Base-by-base conservation (phyloP, 768 basidiomycete genomes). In the Boletus sp. region DNA sequence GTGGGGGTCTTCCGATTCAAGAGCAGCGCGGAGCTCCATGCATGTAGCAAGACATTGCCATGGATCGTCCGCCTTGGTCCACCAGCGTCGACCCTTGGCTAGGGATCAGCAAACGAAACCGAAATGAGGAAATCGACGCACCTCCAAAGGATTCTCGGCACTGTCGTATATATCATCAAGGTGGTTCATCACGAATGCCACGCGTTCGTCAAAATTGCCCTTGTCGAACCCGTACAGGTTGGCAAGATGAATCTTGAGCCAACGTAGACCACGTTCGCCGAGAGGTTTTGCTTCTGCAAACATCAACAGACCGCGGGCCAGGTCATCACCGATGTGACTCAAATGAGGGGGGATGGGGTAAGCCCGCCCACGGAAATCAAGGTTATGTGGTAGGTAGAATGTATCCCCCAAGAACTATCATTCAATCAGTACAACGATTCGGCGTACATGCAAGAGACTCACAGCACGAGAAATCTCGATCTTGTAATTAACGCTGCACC, bases 31-130 rank as follows among this genome's bases (percentile, higher is more conserved):
- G n/a, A 98, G 78, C 67, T 99, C 97, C 70, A 88, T 84, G 75
- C 94, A 98, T 1, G 91, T 84, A 17, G 96, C 90, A 37, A 98
- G 87, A 70, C 90, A 95, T 71, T 98, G 96, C 95, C 96, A 98
- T 8, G 95, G 95, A 67, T 98, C 94, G 67, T 96, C 94, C 0
- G 94, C 94, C 54, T 83, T 76, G 42, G 80, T 72, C 96, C 96
- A 99, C 96, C 95, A 98, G 49, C 82, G 78, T 7, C 74, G 68
- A 24, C 90, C 94, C 86, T 90, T 90, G 55, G 10, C 24, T 15
- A 41, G 5, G 42, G 46, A 37, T 62, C 36, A 64, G 47, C 32
- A 40, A 47, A 33, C 42, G 55, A 14, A 40, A n/a, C 47, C 11
- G 30, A 8, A 41, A 44, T n/a, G 17, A 57, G n/a, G 32, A 10